Evolutionary conservation across 2,329 filamentous ascomycete genomes (phyloP), one percentile per base, ranked within the genome.

Genomic region (Trichoderma breve): DNA sequence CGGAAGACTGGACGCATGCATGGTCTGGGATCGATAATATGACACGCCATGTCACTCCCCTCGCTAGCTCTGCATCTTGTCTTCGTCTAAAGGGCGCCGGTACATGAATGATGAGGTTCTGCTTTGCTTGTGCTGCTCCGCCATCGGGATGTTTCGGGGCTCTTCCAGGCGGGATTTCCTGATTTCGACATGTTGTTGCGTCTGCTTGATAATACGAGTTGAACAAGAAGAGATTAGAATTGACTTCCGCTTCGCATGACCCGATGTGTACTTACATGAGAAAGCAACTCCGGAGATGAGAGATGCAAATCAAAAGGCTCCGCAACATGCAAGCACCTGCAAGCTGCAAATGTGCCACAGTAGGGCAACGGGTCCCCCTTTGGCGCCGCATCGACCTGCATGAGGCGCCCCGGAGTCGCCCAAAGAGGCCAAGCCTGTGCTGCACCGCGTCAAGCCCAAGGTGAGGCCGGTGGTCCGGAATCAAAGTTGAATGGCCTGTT

Each of bases 401-500:
- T 66, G 61, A 65, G 69, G 69, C 71, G 64, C 34, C 43, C 53
- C 71, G 71, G 71, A 72, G 64, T 72, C 64, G 71, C 71, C 71
- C 62, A 69, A 72, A 72, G 64, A 61, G 65, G 71, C 34, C 53
- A 66, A 61, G 68, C 18, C 60, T 32, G 11, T 4, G 55, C 66
- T 69, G 53, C 66, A 68, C n/a, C 15, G 57, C 32, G 28, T 28
- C 36, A 15, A 55, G 55, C 55, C 39, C 39, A 21, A 57, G 57
- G 34, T 39, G n/a, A 53, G 47, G 51, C 24, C 24, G 21, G n/a
- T 30, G 43, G 34, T 34, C 39, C 47, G 47, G 47, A 24, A 24
- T 53, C n/a, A 21, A 21, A 51, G 36, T 39, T 39, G 36, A 39
- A 8, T 18, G 36, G 36, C 36, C 36, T 39, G 36, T 39, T 51